phyloP scores from a whole-genome alignment of 495 filamentous ascomycete genomes.

The Aspergillus olivimuriae region DNA sequence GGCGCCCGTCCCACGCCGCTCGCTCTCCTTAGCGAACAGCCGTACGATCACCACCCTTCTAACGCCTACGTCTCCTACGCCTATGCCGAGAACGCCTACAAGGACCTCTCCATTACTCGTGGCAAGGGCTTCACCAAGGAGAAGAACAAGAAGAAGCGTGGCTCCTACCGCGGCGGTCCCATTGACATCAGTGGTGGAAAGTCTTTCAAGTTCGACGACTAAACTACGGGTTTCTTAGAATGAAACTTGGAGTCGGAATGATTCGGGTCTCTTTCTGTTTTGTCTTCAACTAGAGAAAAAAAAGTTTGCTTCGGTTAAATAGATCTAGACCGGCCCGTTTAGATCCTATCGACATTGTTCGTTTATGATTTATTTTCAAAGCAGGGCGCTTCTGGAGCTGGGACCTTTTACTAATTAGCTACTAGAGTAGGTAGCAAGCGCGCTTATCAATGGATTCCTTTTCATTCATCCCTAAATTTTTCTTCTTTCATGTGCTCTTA shows the following conservation, averaged over 20 bases:
- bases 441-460: neutral
- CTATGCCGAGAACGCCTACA: constrained; percentile 80
- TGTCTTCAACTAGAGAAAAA: constrained; percentile 1
- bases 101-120: constrained; percentile 81
- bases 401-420: constrained; percentile 7
- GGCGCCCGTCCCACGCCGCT: constrained; percentile 41
- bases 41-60: constrained; percentile 43
- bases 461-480: too few species aligned
- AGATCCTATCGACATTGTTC: too few species aligned
- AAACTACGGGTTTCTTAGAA: constrained; percentile 14
- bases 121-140: constrained; percentile 99
- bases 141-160: constrained; percentile 93
- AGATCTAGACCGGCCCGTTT: constrained; percentile 10
- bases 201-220: constrained; percentile 86
- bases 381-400: constrained; percentile 27
- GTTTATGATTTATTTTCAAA: constrained; percentile 11
- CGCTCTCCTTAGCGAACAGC: constrained; percentile 39
- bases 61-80: constrained; percentile 78
- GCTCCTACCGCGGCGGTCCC: constrained; percentile 76
- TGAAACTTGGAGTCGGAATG: too few species aligned
- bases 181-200: constrained; percentile 66
- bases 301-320: constrained; percentile 12
- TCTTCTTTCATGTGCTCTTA: too few species aligned
- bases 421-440: neutral
- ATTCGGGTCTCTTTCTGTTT: neutral